Evolutionary conservation across 192 early-diverging fungal species (phyloP).

Genomic region (Dimargaris cristalligena): DNA sequence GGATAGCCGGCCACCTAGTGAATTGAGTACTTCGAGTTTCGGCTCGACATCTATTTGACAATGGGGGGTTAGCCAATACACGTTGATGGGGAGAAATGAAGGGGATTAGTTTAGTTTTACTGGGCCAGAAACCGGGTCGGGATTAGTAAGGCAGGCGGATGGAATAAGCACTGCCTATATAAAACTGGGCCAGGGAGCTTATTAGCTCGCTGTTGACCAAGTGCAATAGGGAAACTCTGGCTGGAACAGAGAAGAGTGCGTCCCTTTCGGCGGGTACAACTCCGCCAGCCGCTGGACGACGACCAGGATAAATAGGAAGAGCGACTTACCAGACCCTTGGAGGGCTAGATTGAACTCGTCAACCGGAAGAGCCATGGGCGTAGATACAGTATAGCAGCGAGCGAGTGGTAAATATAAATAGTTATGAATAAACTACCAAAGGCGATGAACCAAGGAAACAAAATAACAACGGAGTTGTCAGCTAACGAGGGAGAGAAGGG

Average conservation of each 20-base stretch:
- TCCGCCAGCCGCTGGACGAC: background rate
- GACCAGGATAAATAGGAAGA: background rate
- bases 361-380: conserved; percentile 6
- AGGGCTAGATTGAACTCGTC: background rate
- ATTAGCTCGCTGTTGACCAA: background rate
- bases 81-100: background rate
- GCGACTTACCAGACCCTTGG: conserved; percentile 3
- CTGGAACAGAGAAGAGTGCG: background rate
- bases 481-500: background rate
- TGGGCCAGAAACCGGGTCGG: background rate
- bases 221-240: background rate
- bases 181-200: background rate
- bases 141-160: background rate
- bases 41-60: background rate
- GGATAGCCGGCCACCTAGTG: background rate
- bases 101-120: background rate
- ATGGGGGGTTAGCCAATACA: background rate
- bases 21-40: background rate
- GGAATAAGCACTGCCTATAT: background rate
- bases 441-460: background rate
- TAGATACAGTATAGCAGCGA: background rate
- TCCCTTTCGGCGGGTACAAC: no score
- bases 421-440: background rate
- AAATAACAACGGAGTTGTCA: background rate
- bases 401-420: background rate